Evolutionary conservation across 2,329 filamentous ascomycete genomes (phyloP), one percentile per base, ranked within the genome.

Genomic region (Drechslerella stenobrocha): DNA sequence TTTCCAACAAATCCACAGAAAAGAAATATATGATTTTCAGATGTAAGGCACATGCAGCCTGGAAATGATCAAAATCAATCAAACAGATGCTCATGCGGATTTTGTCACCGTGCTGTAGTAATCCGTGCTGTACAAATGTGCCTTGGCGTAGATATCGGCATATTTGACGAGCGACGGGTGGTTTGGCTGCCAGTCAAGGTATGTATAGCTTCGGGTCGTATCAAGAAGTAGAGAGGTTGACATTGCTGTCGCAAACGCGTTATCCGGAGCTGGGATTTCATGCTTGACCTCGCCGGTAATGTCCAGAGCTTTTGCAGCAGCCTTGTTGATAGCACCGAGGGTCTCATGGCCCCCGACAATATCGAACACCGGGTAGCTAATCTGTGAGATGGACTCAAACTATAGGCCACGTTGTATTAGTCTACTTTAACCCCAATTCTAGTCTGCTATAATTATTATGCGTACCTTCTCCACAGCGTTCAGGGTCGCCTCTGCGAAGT

Each of bases 311-410:
- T 50, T 70, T 22, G 71, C 74, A 1, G 71, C 72, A 11, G 70
- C 71, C 11, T 72, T 70, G 11, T 76, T 51, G 11, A 77, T 72
- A 28, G 73, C 73, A 7, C 70, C 57, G 61, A 76, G 73, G 20
- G 71, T 73, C 59, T 77, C 76, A 35, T 73, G 71, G 44, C 74
- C 74, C 0, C 73, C 73, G 9, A 75, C 70, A 7, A 78, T 69
- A 66, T 77, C 74, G 71, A 78, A 78, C 2, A 78, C 65, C 1
- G 77, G 76, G 69, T 76, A 77, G 6, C 74, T 69, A 8, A 67
- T 67, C 32, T 67, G 53, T 18, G 63, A 67, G 1, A 67, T 23
- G 11, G n/a, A 3, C 28, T 67, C 63, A 35, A 67, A 60, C 63
- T 67, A 40, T 50, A 6, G 7, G 4, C 13, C 4, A 37, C 34